These are phyloP conservation scores for Dictyostelium firmibasis DNA, from an alignment of 78 protist genomes.

Conservation along the genomic window DNA sequence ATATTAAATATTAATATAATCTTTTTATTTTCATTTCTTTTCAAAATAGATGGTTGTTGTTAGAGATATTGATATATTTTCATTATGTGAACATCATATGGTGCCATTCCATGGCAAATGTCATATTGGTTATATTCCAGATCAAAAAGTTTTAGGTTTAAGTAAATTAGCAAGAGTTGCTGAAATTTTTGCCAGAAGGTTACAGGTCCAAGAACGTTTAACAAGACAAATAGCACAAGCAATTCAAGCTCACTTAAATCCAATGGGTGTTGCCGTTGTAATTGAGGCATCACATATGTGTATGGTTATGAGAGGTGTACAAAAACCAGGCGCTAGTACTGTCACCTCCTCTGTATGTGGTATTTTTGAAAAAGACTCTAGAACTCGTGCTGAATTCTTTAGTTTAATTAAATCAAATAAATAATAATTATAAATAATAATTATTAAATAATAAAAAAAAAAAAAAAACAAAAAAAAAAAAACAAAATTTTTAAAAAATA, in stretches of 20 bases:
- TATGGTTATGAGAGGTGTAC: slow-evolving; percentile 97
- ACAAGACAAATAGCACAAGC: slow-evolving; percentile 93
- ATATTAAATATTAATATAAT: no score
- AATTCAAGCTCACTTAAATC: slow-evolving; percentile 84
- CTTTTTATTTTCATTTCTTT: not conserved
- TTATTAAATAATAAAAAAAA: not conserved
- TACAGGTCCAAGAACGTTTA: slow-evolving; percentile 96
- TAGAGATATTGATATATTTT: slow-evolving; percentile 91
- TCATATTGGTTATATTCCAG: slow-evolving; percentile 95
- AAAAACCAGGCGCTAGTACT: slow-evolving; percentile 89
- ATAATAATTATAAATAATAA: not conserved
- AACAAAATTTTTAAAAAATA: no score
- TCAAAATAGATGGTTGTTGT: slow-evolving; percentile 88
- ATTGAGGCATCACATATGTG: slow-evolving; percentile 96
- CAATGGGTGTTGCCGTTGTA: slow-evolving; percentile 95
- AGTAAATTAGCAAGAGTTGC: slow-evolving; percentile 95
- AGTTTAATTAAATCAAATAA: slow-evolving; percentile 44
- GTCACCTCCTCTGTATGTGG: slow-evolving; percentile 88
- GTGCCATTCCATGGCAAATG: slow-evolving; percentile 95
- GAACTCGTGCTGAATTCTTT: slow-evolving; percentile 90
- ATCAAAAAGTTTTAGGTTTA: slow-evolving; percentile 93
- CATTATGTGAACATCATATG: slow-evolving; percentile 97
- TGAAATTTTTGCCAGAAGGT: slow-evolving; percentile 87
- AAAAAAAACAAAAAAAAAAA: not conserved
- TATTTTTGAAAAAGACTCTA: slow-evolving; percentile 80